A percentile compares a stretch with the other conserved stretches of the same genome.
Evolutionary conservation across 2,329 filamentous ascomycete genomes (phyloP).

Genomic region (Nectriaceae sp.): DNA sequence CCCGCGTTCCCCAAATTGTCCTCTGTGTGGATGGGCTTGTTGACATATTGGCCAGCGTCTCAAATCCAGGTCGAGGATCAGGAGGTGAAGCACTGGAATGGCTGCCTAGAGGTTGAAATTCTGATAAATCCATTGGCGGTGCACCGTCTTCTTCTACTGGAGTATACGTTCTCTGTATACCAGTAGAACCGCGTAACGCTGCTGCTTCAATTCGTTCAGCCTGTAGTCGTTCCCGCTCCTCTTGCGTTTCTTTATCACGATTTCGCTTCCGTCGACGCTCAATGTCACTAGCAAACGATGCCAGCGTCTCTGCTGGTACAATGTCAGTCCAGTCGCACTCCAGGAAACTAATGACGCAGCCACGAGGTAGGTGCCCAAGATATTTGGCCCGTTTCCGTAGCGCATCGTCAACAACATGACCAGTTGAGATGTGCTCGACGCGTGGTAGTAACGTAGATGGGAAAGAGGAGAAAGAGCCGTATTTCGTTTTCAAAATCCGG

Average conservation of each 20-base stretch:
- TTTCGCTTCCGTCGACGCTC: conserved; percentile 76
- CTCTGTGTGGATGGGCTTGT: conserved; percentile 75
- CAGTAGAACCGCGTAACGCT: conserved; percentile 57
- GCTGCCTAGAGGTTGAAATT: conserved; percentile 65
- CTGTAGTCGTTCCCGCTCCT: conserved; percentile 81
- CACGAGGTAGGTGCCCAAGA: conserved; percentile 80
- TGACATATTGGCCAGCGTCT: conserved; percentile 73
- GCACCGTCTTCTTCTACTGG: conserved; percentile 38
- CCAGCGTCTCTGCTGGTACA: conserved; percentile 73
- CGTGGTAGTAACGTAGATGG: conserved; percentile 84
- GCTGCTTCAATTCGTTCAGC: conserved; percentile 80
- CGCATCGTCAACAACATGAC: conserved; percentile 84
- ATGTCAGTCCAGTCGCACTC: conserved; percentile 97
- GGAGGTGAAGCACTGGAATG: conserved; percentile 55
- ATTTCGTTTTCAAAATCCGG: conserved; percentile 86
- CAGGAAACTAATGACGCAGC: conserved; percentile 88
- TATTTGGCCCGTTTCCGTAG: conserved; percentile 85
- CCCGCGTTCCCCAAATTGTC: conserved; percentile 92
- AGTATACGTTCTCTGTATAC: conserved; percentile 42
- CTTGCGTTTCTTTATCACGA: conserved; percentile 78
- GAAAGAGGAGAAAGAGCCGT: conserved; percentile 79
- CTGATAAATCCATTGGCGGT: conserved; percentile 53
- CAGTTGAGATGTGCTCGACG: conserved; percentile 86
- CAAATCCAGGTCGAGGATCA: conserved; percentile 62
- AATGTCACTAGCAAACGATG: conserved; percentile 74